These are phyloP conservation scores for Tuber calosporum DNA, from an alignment of 495 filamentous ascomycete genomes.

Conservation along the genomic window DNA sequence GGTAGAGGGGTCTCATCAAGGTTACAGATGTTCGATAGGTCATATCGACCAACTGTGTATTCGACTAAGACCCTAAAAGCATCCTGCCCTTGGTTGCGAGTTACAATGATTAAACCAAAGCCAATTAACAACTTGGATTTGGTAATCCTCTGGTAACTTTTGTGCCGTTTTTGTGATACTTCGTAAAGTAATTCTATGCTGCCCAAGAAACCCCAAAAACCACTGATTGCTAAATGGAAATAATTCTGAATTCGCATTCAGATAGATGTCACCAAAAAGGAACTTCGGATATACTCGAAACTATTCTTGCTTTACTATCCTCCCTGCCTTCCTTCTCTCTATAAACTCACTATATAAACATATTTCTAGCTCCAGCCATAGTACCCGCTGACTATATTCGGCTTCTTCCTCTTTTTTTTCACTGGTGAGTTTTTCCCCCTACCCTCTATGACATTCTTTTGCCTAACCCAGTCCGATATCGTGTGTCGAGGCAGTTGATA, in stretches of 20 bases:
- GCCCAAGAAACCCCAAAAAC: background rate
- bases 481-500: too few relatives aligned
- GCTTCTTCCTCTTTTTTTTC: background rate
- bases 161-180: background rate
- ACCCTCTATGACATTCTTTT: too few relatives aligned
- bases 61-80: background rate
- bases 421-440: too few relatives aligned
- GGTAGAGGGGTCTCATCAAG: slow-evolving; percentile 1
- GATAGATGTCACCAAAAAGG: background rate
- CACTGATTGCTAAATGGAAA: background rate
- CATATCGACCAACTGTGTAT: background rate
- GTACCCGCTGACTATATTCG: background rate
- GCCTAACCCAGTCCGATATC: too few relatives aligned
- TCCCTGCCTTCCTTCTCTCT: background rate
- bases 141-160: background rate
- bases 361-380: background rate
- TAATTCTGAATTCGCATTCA: background rate
- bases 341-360: background rate
- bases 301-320: background rate
- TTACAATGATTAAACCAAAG: background rate
- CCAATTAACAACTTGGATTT: background rate
- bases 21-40: background rate
- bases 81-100: background rate
- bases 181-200: background rate
- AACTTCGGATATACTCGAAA: background rate